Evolutionary conservation across 495 filamentous ascomycete genomes (phyloP).

Genomic region (Acidiella bohemica): DNA sequence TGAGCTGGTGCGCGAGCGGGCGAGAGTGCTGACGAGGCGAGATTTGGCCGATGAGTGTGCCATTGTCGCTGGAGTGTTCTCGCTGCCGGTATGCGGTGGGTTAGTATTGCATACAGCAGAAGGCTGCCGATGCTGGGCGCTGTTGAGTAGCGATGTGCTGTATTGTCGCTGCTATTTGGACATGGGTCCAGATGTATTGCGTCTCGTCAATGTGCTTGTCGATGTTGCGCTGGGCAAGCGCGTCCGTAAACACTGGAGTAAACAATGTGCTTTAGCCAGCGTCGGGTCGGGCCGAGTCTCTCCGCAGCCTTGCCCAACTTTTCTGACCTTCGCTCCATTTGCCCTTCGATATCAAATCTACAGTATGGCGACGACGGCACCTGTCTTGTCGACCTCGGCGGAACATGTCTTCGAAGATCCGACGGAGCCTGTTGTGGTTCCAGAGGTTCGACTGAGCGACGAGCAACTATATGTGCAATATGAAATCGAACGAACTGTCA

Average conservation of each 20-base stretch:
- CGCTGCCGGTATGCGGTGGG: conserved; percentile 4
- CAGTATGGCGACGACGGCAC: conserved; percentile 30
- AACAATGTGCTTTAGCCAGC: conserved; percentile 4
- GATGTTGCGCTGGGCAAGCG: conserved; percentile 1
- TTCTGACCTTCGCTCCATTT: too few relatives aligned
- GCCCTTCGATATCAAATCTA: neutral
- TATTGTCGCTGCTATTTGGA: too few relatives aligned
- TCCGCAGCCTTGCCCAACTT: neutral
- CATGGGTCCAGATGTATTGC: too few relatives aligned
- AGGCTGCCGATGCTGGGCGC: too few relatives aligned
- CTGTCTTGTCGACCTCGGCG: conserved; percentile 79
- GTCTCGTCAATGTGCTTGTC: too few relatives aligned
- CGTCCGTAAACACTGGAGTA: conserved; percentile 8
- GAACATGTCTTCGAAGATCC: conserved; percentile 60
- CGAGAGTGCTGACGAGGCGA: conserved; percentile 10
- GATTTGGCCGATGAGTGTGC: conserved; percentile 6
- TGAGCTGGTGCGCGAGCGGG: conserved; percentile 9
- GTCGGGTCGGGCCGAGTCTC: neutral
- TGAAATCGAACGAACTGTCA: conserved; percentile 70
- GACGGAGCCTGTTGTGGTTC: conserved; percentile 23
- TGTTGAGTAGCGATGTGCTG: too few relatives aligned
- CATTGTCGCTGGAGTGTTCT: conserved; percentile 1
- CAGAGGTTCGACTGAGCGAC: conserved; percentile 37
- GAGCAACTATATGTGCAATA: conserved; percentile 66
- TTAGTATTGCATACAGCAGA: too few relatives aligned